Base-by-base conservation (phyloP, 495 filamentous ascomycete genomes). In the Penicillium silybi region DNA sequence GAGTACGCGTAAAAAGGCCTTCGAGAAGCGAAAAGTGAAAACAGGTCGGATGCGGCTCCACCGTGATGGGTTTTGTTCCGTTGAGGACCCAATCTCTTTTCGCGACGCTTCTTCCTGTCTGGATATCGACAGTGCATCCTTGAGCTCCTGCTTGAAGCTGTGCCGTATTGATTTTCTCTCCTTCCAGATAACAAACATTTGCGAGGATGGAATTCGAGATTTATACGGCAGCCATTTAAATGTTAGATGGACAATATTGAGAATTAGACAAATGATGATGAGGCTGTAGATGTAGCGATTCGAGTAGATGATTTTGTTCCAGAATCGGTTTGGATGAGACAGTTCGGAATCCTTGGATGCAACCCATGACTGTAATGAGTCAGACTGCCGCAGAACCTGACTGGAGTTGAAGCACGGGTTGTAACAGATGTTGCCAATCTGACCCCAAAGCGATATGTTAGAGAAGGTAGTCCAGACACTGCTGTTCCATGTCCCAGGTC, bases 341-440 rank as follows among this genome's bases (percentile, higher is more conserved):
- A 44, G 29, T 11, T 54, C 48, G 0, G 54, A 56, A 23, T 46
- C 50, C 2, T 32, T 29, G 7, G 39, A 34, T 7, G 49, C 47
- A 3, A 52, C 52, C 37, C 37, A 40, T 4, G 61, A 54, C 29
- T 64, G 34, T 32, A 70, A 50, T 0, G 54, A 46, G 0, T 37
- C 52, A 17, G 37, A 32, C 38, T 65, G 54, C 17, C 67, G 61
- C 8, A 70, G 48, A 8, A 61, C 54, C 37, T 70, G 66, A 15
- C 26, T 65, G 3, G 67, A 58, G 38, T 70, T 70, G 45, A 69
- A 67, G 37, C 67, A 70, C 1, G 67, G 65, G 38, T 69, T 63
- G 41, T 50, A 70, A 50, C 67, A 70, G 13, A 67, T 53, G 19
- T 63, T 58, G 13, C 54, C 56, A 0, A 70, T 32, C 5, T 56